Conservation (phyloP, 2,329 filamentous ascomycete species). For the Leptographium lundbergii region DNA sequence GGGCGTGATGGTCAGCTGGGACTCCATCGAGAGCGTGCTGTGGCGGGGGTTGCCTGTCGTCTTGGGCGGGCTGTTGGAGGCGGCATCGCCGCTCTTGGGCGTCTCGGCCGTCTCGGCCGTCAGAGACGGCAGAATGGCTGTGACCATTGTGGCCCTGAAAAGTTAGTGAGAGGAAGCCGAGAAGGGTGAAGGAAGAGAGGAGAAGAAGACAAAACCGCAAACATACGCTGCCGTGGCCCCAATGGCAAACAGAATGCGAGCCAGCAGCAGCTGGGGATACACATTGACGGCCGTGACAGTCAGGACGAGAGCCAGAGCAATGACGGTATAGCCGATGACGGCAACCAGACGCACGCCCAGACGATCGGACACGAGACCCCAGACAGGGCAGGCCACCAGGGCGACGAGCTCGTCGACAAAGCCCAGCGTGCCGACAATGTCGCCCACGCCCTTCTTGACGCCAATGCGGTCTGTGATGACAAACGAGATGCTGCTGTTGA, state of each 20-base stretch:
- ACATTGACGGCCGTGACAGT: conserved; percentile 81
- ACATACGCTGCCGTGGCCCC: conserved; percentile 77
- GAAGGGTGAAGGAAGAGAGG: background rate
- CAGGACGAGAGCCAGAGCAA: conserved; percentile 62
- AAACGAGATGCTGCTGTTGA: conserved; percentile 75
- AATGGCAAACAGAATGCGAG: conserved; percentile 74
- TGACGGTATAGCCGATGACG: conserved; percentile 68
- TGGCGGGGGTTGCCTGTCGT: conserved; percentile 32
- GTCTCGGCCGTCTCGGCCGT: conserved; percentile 39
- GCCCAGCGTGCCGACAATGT: conserved; percentile 72
- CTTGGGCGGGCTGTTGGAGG: conserved; percentile 18
- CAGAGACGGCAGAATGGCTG: conserved; percentile 71
- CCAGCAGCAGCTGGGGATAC: conserved; percentile 78
- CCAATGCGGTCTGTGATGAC: conserved; percentile 75
- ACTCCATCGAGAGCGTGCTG: conserved; percentile 57
- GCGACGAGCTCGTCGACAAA: conserved; percentile 78
- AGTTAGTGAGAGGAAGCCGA: background rate
- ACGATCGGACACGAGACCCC: conserved; percentile 67
- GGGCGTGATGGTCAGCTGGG: conserved; percentile 64
- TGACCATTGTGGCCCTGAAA: conserved; percentile 78
- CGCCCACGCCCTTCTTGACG: conserved; percentile 58
- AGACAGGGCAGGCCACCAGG: conserved; percentile 65
- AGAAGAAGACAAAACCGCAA: background rate
- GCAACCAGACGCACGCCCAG: conserved; percentile 61
- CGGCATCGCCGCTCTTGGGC: conserved; percentile 27